A percentile compares a stretch with the other conserved stretches of the same genome.
Conservation (phyloP, 495 filamentous ascomycete genomes). For the Wilcoxina mikolae region DNA sequence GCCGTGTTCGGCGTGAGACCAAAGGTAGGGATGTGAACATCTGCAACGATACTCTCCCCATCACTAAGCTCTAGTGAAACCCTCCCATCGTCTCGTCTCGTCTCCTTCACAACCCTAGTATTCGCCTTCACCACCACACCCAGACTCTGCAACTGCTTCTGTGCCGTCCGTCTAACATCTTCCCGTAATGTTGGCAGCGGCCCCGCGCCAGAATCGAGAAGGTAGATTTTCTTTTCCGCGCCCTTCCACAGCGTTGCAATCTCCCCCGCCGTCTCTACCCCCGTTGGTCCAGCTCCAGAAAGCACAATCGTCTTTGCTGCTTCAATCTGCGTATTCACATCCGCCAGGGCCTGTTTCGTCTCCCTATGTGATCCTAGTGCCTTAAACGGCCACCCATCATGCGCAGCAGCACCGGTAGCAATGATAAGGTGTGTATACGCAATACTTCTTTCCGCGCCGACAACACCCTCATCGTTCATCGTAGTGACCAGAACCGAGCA, state of each 20-base stretch:
- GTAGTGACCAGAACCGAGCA: conserved; percentile 18
- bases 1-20: conserved; percentile 47
- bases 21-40: conserved; percentile 50
- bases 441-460: conserved; percentile 11
- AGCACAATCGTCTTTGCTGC: conserved; percentile 46
- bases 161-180: conserved; percentile 28
- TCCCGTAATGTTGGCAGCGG: conserved; percentile 30
- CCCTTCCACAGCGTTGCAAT: conserved; percentile 30
- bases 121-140: conserved; percentile 36
- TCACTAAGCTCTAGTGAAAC: conserved; percentile 23
- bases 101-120: conserved; percentile 29
- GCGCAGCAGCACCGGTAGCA: conserved; percentile 27
- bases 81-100: conserved; percentile 3
- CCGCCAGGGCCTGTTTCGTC: conserved; percentile 22
- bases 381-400: conserved; percentile 27
- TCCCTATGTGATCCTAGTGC: conserved; percentile 18
- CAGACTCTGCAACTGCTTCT: conserved; percentile 37
- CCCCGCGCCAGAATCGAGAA: conserved; percentile 34
- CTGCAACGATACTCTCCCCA: conserved; percentile 34
- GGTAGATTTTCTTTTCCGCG: conserved; percentile 31
- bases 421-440: conserved; percentile 31
- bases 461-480: conserved; percentile 13
- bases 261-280: conserved; percentile 50
- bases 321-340: conserved; percentile 30
- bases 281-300: conserved; percentile 53